Evolutionary conservation across 2,329 filamentous ascomycete species (phyloP).

Genomic region (Colletotrichum australisinense): DNA sequence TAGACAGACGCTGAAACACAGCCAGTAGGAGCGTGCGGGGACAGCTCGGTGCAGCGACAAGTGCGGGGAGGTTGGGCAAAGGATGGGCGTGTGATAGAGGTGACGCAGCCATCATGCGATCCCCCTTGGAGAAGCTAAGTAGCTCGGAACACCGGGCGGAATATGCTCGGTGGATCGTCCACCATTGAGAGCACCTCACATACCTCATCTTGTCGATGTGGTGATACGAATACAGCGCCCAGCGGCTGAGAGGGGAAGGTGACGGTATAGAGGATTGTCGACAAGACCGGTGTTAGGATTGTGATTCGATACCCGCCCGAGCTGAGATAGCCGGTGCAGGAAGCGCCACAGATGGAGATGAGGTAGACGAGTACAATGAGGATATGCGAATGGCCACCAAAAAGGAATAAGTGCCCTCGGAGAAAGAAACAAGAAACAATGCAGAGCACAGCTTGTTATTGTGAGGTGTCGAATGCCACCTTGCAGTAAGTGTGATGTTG

Average conservation of each 20-base stretch:
- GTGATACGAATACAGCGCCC: conserved; percentile 16
- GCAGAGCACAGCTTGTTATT: background rate
- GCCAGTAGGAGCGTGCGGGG: conserved; percentile 35
- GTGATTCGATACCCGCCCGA: background rate
- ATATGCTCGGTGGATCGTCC: conserved; percentile 6
- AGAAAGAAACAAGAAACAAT: background rate
- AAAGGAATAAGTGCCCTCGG: background rate
- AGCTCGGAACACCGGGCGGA: conserved; percentile 11
- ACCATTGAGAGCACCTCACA: conserved; percentile 13
- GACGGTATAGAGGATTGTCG: background rate
- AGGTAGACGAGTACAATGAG: background rate
- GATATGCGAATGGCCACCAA: background rate
- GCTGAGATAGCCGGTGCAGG: background rate
- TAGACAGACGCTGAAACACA: conserved; percentile 26
- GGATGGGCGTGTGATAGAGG: conserved; percentile 28
- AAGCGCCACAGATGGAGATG: background rate
- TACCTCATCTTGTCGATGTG: conserved; percentile 30
- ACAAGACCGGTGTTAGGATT: background rate
- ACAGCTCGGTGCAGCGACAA: conserved; percentile 25
- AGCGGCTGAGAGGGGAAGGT: conserved; percentile 9
- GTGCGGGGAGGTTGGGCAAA: conserved; percentile 31
- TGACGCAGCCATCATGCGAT: conserved; percentile 36
- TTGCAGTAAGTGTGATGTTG: background rate
- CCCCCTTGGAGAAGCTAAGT: conserved; percentile 11
- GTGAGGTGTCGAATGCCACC: background rate